Evolutionary conservation across 768 basidiomycete genomes (phyloP), one percentile per base, ranked within the genome.

Genomic region (Suillus alpinus): DNA sequence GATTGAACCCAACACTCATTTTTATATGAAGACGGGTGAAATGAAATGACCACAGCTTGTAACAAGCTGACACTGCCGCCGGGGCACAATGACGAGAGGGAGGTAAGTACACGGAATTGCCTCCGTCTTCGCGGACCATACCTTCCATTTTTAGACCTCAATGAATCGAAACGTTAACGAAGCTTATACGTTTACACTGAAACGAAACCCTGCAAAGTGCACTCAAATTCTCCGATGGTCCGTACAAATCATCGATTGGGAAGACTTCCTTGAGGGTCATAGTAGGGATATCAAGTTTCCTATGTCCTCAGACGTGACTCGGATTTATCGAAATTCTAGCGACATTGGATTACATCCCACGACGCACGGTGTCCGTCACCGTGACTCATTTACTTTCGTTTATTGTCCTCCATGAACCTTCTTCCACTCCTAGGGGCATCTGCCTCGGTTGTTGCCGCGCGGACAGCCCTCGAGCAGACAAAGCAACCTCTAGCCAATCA

Each of bases 11-110:
- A n/a, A 12, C 6, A 26, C 51, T 63, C 56, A 53, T 64, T 62
- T 71, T 73, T 73, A 74, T 74, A 69, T 65, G 61, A 43, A 47
- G 18, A 18, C 39, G 37, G 37, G 37, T 44, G 23, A 56, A 57
- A 36, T 58, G 53, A 57, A 50, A 32, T 34, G 49, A n/a, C 18
- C 18, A n/a, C 47, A 31, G 47, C 29, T 49, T 18, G 10, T 50
- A 18, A 7, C 14, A 26, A 1, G 7, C 14, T 29, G 3, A 31
- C 49, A 50, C 26, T 50, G 49, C 49, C 31, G 49, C 31, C 10
- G 31, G 16, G 10, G 49, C 18, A 31, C 9, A 12, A 12, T n/a
- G 18, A 50, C 29, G 16, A 31, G 8, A 50, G 4, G 49, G 18
- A n/a, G 49, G 49, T 50, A 50, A 50, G 49, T 10, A 50, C 16